Evolutionary conservation across 192 early-diverging fungal species (phyloP), one percentile per base, ranked within the genome.

Genomic region (Kappamyces sp.): DNA sequence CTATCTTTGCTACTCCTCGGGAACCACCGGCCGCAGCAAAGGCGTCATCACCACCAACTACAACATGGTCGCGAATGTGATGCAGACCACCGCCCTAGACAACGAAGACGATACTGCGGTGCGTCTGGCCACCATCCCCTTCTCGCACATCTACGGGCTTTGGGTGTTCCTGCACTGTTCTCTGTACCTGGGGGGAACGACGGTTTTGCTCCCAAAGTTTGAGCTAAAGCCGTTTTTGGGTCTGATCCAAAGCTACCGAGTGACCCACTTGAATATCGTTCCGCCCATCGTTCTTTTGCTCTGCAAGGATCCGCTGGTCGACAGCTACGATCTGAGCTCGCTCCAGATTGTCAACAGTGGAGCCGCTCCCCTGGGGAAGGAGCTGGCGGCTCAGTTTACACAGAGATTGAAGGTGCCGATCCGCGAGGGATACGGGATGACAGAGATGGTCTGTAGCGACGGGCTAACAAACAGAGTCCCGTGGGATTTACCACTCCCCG

Each of bases 161-260:
- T 65, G 54, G 39, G 15, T 66, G 9, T 46, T 61, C 2, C 45
- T 73, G 32, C 65, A 68, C 58, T 33, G 60, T 59, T 42, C 30
- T 2, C 48, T 69, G 15, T 66, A 69, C 41, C 74, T 74, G 50
- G 79, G 80, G 1, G 71, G 67, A 34, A 62, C 77, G 32, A 70
- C 88, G 12, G 79, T 93, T 6, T 75, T 91, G 29, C 79, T 91
- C 70, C 78, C 83, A 31, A 86, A 85, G 68, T 96, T 91, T 68
- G 75, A 81, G 46, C 73, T 91, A 49, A 64, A 60, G 0, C 60
- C 52, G 0, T 89, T 88, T 61, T 77, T 87, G 58, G 60, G 68
- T 35, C 62, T 75, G 51, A 72, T 93, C 36, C 74, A 88, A 70
- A 75, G 77, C 43, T 86, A 89, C 81, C 77, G 79, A 31, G 77